Evolutionary conservation across 148 eudicot genomes (phyloP), one percentile per base, ranked within the genome.

Genomic region (Nepenthes mirabilis): DNA sequence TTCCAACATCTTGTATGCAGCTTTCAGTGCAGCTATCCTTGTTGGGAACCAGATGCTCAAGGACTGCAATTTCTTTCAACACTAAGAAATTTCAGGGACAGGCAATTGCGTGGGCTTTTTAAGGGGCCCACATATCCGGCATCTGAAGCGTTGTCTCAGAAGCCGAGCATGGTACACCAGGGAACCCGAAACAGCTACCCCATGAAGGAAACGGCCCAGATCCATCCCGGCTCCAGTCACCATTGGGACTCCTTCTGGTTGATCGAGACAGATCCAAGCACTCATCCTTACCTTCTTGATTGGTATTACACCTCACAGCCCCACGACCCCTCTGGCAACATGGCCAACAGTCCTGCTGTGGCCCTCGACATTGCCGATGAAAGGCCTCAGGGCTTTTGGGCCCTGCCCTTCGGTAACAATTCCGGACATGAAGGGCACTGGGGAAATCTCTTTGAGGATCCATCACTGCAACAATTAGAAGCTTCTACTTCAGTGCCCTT

Each of bases 21-120:
- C 79, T 93, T 93, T 74, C 91, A 86, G 57, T 81, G 74, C 68
- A 79, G 77, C 72, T 88, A 88, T 66, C 98, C 86, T 43, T 76
- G 76, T 47, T 93, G 98, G 96, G 79, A 77, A 66, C 95, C 98
- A 36, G 70, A 88, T 34, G 61, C 63, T 57, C 80, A 78, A 52
- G 98, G 98, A 47, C 79, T 79, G 75, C 83, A 83, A 59, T 80
- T 93, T 70, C 71, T 93, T 37, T 37, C 70, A 33, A 71, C 78
- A 1, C 81, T 93, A 6, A 66, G 72, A 74, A 69, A 64, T 11
- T 93, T 88, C 56, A 58, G 86, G 62, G 85, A 88, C 69, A 77
- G 86, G 63, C 78, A 77, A 68, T 47, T 82, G 64, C 77, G 63
- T 47, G 77, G 69, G 6, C 76, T 60, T 1, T 63, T 53, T 48